These are phyloP conservation scores for Uronychia binucleata DNA, from an alignment of 73 alveolate species.

Conservation along the genomic window DNA sequence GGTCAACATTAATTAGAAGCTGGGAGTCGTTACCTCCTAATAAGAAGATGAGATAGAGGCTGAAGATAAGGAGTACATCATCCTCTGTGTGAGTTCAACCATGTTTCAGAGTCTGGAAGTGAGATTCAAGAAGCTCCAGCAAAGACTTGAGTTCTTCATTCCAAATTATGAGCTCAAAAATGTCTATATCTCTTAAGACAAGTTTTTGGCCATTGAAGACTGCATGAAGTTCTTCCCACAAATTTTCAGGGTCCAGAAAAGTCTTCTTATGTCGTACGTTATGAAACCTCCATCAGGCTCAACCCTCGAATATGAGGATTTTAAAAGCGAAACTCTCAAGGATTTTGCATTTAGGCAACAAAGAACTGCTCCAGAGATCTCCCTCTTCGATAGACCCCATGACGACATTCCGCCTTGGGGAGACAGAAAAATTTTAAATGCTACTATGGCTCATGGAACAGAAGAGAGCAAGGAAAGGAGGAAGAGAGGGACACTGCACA, in stretches of 20 bases:
- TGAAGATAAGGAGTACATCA: slow-evolving; percentile 13
- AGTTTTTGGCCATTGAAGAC: slow-evolving; percentile 34
- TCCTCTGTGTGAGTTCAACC: slow-evolving; percentile 24
- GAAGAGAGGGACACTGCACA: background rate
- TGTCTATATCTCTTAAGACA: slow-evolving; percentile 25
- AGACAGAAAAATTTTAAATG: slow-evolving; percentile 9
- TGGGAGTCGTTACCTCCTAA: background rate
- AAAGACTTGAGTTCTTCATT: slow-evolving; percentile 8
- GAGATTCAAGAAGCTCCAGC: slow-evolving; percentile 1
- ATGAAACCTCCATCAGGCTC: background rate
- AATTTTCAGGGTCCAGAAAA: slow-evolving; percentile 31
- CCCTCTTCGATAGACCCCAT: background rate
- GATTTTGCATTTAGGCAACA: background rate
- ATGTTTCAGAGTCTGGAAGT: slow-evolving; percentile 30
- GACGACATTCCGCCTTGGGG: background rate
- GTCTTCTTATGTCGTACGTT: slow-evolving; percentile 30
- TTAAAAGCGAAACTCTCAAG: background rate
- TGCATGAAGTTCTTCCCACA: slow-evolving; percentile 44
- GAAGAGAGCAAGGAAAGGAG: slow-evolving; percentile 22
- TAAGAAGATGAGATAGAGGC: background rate
- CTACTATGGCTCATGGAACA: background rate
- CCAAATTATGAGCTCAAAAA: slow-evolving; percentile 39
- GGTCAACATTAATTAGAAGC: background rate
- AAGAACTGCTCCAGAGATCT: background rate
- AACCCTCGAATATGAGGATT: background rate